phyloP scores from a whole-genome alignment of 1,284 basidiomycete genomes.

The Wallemia ichthyophaga region DNA sequence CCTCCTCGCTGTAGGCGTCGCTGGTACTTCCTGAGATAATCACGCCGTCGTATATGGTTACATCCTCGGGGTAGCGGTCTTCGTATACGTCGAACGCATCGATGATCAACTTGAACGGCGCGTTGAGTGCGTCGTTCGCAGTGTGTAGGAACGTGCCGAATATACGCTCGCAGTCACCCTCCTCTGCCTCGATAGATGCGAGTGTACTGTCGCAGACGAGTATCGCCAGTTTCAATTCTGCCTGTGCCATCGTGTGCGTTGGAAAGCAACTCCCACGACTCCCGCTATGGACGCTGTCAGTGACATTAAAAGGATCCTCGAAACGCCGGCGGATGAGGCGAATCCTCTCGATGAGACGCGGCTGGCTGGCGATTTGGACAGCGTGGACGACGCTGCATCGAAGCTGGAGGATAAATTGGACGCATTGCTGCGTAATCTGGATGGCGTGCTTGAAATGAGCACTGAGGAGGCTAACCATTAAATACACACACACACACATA shows the following conservation, averaged over 20 bases:
- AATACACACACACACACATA: not conserved
- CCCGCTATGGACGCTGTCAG: not conserved
- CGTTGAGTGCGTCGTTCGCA: not conserved
- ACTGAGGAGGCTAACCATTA: not conserved
- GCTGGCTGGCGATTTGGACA: not conserved
- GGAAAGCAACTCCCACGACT: not conserved
- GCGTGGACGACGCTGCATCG: not conserved
- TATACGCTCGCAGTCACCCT: not conserved
- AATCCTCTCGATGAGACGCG: not conserved
- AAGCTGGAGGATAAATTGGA: not conserved
- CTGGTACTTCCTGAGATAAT: not conserved
- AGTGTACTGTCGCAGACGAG: not conserved
- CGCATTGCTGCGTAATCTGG: not conserved
- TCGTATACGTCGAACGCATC: not conserved
- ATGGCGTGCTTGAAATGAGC: not conserved
- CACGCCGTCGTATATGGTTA: not conserved
- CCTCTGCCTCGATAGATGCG: not conserved
- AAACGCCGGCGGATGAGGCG: not conserved
- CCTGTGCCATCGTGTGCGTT: not conserved
- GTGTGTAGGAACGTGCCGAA: not conserved
- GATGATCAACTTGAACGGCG: not conserved
- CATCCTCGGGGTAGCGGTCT: not conserved
- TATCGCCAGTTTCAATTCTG: not conserved
- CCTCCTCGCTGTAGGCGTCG: not conserved
- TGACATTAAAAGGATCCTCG: not conserved